Conservation (phyloP, 2,329 filamentous ascomycete species). For the Rhinocladiella similis region DNA sequence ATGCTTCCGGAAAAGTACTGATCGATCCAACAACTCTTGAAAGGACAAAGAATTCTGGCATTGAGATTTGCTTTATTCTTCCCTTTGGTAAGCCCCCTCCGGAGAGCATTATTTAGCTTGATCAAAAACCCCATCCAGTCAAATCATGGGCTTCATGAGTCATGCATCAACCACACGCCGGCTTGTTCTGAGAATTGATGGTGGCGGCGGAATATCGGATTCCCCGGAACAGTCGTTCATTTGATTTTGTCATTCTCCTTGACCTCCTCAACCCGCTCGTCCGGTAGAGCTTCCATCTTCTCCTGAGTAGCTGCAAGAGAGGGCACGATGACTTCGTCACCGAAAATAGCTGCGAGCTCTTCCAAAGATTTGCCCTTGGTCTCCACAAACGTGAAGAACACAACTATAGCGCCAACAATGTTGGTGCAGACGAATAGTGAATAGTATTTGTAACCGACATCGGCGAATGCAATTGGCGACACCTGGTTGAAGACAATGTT, state of each 20-base stretch:
- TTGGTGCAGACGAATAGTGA: conserved; percentile 15
- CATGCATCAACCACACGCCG: too few species aligned
- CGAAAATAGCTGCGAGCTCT: conserved; percentile 31
- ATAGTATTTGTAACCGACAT: conserved; percentile 35
- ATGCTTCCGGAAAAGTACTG: conserved; percentile 10
- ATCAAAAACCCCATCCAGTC: too few species aligned
- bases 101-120: too few species aligned
- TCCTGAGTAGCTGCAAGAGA: background rate
- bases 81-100: too few species aligned
- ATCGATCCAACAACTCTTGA: conserved; percentile 10
- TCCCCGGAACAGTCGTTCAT: too few species aligned
- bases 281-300: background rate
- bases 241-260: too few species aligned
- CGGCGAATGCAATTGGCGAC: conserved; percentile 33
- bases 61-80: too few species aligned
- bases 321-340: background rate
- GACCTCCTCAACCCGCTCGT: background rate
- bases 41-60: conserved; percentile 11
- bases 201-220: too few species aligned
- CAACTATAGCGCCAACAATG: conserved; percentile 24
- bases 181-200: too few species aligned
- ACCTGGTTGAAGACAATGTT: conserved; percentile 32
- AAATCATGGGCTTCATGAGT: too few species aligned
- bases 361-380: conserved; percentile 33
- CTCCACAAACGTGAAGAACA: conserved; percentile 30